Percentiles rank a stretch among this genome's conserved stretches.
These are phyloP conservation scores for Tremella mesenterica DNA, from an alignment of 768 basidiomycete species.

Conservation along the genomic window DNA sequence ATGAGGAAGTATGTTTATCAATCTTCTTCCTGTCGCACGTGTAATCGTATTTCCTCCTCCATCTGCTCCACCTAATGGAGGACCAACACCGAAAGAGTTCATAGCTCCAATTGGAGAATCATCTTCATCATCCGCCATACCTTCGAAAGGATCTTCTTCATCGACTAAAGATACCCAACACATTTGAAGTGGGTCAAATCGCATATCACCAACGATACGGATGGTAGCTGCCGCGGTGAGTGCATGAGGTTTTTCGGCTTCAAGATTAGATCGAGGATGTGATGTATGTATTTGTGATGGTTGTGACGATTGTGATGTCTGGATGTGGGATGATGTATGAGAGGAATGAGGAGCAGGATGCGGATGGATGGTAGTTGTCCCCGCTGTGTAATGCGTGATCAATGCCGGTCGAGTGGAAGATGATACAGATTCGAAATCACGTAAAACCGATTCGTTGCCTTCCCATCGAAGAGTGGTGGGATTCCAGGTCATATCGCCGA, in stretches of 20 bases:
- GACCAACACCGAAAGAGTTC: too few species aligned
- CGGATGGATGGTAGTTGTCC: conserved; percentile 2
- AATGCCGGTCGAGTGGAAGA: conserved; percentile 86
- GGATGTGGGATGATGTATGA: background rate
- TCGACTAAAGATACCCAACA: conserved; percentile 79
- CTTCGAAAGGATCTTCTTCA: conserved; percentile 91
- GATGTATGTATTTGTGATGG: too few species aligned
- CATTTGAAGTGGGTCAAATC: conserved; percentile 89
- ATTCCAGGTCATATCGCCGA: conserved; percentile 98
- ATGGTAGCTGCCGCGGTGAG: conserved; percentile 44
- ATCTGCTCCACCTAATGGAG: too few species aligned
- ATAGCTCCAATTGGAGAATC: too few species aligned
- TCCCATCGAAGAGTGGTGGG: conserved; percentile 85
- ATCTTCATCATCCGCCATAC: conserved; percentile 78
- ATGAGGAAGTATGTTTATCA: conserved; percentile 1
- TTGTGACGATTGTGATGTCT: background rate
- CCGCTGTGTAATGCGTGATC: conserved; percentile 81
- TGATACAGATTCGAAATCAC: conserved; percentile 69
- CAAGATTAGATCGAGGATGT: too few species aligned
- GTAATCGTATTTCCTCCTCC: conserved; percentile 58
- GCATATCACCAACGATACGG: conserved; percentile 93
- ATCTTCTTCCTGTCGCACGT: conserved; percentile 7
- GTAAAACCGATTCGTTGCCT: conserved; percentile 84
- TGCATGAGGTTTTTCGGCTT: background rate
- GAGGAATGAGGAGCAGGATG: background rate